These are phyloP conservation scores for Coffea canephora DNA, from an alignment of 257 asterid species.

Conservation along the genomic window DNA sequence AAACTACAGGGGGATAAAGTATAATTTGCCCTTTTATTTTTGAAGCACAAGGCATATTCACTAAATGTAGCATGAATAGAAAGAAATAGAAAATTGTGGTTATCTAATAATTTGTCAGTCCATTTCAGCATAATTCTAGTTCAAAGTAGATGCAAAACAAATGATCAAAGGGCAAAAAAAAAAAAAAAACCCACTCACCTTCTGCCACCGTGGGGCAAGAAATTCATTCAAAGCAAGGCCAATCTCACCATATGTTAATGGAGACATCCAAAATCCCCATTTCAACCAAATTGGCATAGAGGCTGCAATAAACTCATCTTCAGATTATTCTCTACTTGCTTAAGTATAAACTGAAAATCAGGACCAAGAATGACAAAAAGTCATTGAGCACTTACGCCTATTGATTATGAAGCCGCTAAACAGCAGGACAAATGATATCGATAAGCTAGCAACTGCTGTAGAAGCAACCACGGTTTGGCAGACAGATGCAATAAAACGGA, in stretches of 20 bases:
- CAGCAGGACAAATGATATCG: conserved; percentile 30
- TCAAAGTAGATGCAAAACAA: too few relatives aligned
- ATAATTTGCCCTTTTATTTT: too few relatives aligned
- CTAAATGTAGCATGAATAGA: background rate
- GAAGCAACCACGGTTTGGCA: conserved; percentile 44
- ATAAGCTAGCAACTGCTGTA: conserved; percentile 41
- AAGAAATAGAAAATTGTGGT: background rate
- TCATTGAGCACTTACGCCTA: conserved; percentile 32
- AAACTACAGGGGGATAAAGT: too few relatives aligned
- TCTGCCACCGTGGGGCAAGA: conserved; percentile 66
- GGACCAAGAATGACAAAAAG: background rate
- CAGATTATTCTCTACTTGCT: background rate
- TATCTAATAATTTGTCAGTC: background rate
- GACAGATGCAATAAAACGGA: conserved; percentile 61
- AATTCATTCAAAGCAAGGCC: conserved; percentile 65
- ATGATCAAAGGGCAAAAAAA: too few relatives aligned
- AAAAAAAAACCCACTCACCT: conserved; percentile 18
- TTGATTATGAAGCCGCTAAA: conserved; percentile 66
- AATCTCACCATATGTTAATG: conserved; percentile 63
- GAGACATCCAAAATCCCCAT: conserved; percentile 79
- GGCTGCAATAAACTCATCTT: conserved; percentile 40
- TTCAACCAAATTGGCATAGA: conserved; percentile 64
- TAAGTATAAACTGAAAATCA: too few relatives aligned
- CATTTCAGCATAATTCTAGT: background rate
- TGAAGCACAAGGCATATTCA: background rate